Percentiles rank a stretch among this genome's conserved stretches.
phyloP scores from a whole-genome alignment of 169 alveolate genomes.

The Toxoplasma gondii region DNA sequence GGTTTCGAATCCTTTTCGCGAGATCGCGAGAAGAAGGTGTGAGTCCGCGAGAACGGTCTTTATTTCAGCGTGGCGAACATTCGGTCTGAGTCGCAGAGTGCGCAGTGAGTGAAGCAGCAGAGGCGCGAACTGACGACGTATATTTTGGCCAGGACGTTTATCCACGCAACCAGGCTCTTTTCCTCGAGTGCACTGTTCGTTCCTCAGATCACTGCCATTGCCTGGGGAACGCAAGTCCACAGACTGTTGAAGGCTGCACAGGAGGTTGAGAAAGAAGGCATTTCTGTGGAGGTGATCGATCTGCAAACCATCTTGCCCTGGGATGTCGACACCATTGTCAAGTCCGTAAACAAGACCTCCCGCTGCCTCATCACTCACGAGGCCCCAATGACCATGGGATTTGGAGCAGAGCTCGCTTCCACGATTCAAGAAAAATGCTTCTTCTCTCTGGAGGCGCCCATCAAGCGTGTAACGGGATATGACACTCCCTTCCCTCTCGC shows the following conservation, averaged over 20 bases:
- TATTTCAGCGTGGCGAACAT: too few species aligned
- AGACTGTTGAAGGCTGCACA: constrained; percentile 90
- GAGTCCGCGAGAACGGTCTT: too few species aligned
- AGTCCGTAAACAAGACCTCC: constrained; percentile 94
- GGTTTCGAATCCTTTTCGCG: too few species aligned
- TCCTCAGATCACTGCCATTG: constrained; percentile 82
- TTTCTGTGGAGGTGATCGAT: constrained; percentile 93
- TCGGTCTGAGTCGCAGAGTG: too few species aligned
- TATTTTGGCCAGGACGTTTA: too few species aligned
- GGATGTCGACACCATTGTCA: constrained; percentile 93
- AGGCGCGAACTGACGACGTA: too few species aligned
- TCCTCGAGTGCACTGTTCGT: not conserved
- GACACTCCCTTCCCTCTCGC: constrained; percentile 97
- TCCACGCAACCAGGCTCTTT: too few species aligned
- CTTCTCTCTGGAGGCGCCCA: constrained; percentile 94
- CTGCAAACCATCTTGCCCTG: constrained; percentile 96
- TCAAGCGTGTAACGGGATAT: constrained; percentile 94
- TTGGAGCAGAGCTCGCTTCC: constrained; percentile 95
- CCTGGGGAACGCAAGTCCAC: constrained; percentile 88
- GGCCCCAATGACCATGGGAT: constrained; percentile 92
- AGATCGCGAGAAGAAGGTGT: too few species aligned
- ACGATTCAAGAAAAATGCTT: constrained; percentile 92
- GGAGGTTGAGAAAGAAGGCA: constrained; percentile 88
- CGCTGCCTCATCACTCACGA: constrained; percentile 93
- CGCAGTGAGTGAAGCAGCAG: too few species aligned